Percentiles rank a stretch among this genome's conserved stretches.
Evolutionary conservation across 257 asterid species (phyloP).

Genomic region (Petunia secreta): DNA sequence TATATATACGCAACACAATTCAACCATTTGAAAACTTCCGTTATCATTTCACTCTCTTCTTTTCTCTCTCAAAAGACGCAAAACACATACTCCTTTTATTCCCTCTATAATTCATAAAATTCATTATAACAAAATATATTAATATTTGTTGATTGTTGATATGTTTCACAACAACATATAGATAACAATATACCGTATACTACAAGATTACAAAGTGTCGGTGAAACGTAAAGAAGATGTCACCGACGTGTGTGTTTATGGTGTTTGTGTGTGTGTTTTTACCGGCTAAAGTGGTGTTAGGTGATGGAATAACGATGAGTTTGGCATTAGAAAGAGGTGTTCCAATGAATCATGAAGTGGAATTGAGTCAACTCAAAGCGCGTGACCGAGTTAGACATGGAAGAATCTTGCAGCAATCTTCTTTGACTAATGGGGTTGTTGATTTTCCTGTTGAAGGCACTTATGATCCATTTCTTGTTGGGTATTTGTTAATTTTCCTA

Average conservation of each 20-base stretch:
- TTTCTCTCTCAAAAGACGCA: constrained; percentile 9
- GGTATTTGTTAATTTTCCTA: constrained; percentile 46
- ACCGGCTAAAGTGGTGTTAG: constrained; percentile 39
- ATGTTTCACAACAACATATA: neutral
- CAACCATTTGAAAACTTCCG: neutral
- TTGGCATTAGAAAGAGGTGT: constrained; percentile 69
- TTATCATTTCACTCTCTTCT: neutral
- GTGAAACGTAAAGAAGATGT: neutral
- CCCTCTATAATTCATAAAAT: neutral
- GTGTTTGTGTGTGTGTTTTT: constrained; percentile 35
- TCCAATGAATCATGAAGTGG: constrained; percentile 61
- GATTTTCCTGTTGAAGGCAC: constrained; percentile 89
- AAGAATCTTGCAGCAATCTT: constrained; percentile 75
- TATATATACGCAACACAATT: neutral
- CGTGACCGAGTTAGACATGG: constrained; percentile 78
- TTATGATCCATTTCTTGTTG: constrained; percentile 87
- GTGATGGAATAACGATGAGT: constrained; percentile 53
- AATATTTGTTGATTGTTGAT: neutral
- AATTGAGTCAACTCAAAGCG: constrained; percentile 71
- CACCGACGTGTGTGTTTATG: constrained; percentile 34
- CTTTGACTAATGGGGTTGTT: constrained; percentile 52
- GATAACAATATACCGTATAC: neutral
- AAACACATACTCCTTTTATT: neutral
- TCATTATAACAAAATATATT: no score
- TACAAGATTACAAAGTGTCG: no score